These are phyloP conservation scores for Lactarius quietus DNA, from an alignment of 768 basidiomycete species.

Conservation along the genomic window DNA sequence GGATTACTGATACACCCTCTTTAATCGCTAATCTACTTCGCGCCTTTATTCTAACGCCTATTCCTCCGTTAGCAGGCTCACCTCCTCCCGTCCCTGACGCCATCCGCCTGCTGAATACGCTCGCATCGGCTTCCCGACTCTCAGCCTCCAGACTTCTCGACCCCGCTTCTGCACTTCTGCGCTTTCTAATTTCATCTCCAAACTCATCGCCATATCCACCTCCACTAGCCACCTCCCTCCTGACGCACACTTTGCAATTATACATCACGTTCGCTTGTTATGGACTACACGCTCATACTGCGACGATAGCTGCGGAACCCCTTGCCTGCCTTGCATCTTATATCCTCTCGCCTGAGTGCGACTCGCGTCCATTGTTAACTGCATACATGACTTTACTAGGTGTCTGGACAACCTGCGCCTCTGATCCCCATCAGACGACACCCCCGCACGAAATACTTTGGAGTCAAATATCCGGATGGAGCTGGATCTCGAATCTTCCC, in stretches of 20 bases:
- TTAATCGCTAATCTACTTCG: constrained; percentile 51
- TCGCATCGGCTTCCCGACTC: constrained; percentile 63
- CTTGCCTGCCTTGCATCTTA: constrained; percentile 50
- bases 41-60: constrained; percentile 54
- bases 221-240: constrained; percentile 43
- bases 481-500: constrained; percentile 62
- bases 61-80: constrained; percentile 38
- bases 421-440: constrained; percentile 87
- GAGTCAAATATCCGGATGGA: constrained; percentile 81
- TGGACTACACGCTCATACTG: constrained; percentile 69
- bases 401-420: constrained; percentile 77
- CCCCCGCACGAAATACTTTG: constrained; percentile 86
- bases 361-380: constrained; percentile 36
- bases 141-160: constrained; percentile 58
- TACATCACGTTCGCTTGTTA: constrained; percentile 70
- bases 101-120: constrained; percentile 50
- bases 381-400: constrained; percentile 61
- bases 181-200: constrained; percentile 64
- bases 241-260: constrained; percentile 55
- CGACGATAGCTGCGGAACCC: constrained; percentile 57
- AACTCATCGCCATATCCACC: constrained; percentile 38
- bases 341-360: constrained; percentile 39
- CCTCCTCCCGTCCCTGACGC: constrained; percentile 44
- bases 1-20: constrained; percentile 48
- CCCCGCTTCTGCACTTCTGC: constrained; percentile 61